Conservation (phyloP, 495 filamentous ascomycete species). For the Aspergillus cavernicola region DNA sequence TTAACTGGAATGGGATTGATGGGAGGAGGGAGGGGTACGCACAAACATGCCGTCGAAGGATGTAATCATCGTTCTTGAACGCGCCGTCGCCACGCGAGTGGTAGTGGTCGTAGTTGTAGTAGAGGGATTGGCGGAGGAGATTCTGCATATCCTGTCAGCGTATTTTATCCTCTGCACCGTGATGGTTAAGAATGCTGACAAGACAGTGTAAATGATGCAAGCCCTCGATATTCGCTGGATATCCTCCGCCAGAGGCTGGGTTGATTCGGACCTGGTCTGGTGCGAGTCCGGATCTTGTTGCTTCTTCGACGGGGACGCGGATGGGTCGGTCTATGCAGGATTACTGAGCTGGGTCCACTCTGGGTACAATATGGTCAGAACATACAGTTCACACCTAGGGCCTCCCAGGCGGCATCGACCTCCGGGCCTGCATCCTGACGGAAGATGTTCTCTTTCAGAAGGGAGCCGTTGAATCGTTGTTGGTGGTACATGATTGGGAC, state of each 20-base stretch:
- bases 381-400: conserved; percentile 50
- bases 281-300: conserved; percentile 36
- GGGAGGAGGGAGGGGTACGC: conserved; percentile 12
- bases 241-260: conserved; percentile 51
- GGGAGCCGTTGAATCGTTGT: conserved; percentile 46
- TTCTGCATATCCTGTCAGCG: conserved; percentile 29
- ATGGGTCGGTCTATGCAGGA: conserved; percentile 32
- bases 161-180: background rate
- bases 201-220: conserved; percentile 57
- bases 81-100: conserved; percentile 39
- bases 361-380: background rate
- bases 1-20: too few species aligned
- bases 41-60: conserved; percentile 49
- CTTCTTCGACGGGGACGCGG: conserved; percentile 35
- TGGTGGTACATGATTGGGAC: conserved; percentile 12
- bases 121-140: conserved; percentile 50
- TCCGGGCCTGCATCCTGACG: conserved; percentile 48
- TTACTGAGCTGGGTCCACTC: too few species aligned
- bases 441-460: conserved; percentile 51
- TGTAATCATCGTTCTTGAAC: conserved; percentile 46
- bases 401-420: conserved; percentile 56
- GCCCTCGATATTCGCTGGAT: conserved; percentile 52
- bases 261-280: conserved; percentile 48
- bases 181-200: conserved; percentile 20
- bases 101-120: conserved; percentile 58